A percentile compares a stretch with the other conserved stretches of the same genome.
Conservation (phyloP, 2,329 filamentous ascomycete species). For the Thielaviopsis musarum region DNA sequence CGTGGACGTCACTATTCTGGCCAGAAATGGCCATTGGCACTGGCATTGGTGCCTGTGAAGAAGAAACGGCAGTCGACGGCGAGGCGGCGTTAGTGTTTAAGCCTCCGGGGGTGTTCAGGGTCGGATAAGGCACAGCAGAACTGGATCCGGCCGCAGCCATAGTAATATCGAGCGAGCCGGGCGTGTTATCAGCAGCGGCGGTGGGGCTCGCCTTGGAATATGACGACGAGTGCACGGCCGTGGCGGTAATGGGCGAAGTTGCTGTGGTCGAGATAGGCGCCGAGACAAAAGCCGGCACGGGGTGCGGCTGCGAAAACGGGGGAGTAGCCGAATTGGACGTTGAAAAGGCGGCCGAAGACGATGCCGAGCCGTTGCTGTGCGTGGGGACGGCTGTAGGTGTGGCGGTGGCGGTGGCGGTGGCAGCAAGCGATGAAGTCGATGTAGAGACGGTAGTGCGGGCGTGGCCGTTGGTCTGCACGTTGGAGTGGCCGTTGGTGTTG, state of each 20-base stretch:
- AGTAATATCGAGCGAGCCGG: neutral
- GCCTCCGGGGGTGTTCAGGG: neutral
- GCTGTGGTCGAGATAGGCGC: slow-evolving; percentile 5
- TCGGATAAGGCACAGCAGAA: slow-evolving; percentile 1
- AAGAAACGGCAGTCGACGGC: neutral
- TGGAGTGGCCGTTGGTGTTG: slow-evolving; percentile 9
- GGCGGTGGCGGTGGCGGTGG: no score
- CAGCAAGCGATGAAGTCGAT: neutral
- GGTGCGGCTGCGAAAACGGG: neutral
- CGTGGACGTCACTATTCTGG: slow-evolving; percentile 12
- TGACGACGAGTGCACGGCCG: neutral
- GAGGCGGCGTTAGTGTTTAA: neutral
- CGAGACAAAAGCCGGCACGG: slow-evolving; percentile 4
- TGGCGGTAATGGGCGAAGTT: slow-evolving; percentile 7
- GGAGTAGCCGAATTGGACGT: neutral
- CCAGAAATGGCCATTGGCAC: neutral
- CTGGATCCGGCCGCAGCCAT: slow-evolving; percentile 4
- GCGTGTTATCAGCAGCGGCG: neutral
- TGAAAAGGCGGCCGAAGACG: neutral
- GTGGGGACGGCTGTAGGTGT: no score
- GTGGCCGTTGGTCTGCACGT: slow-evolving; percentile 2
- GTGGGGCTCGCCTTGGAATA: neutral
- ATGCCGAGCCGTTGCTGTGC: neutral
- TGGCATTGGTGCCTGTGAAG: neutral
- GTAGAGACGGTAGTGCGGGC: neutral